Evolutionary conservation across 148 eudicot species (phyloP).

Genomic region (Persicaria tinctoria): DNA sequence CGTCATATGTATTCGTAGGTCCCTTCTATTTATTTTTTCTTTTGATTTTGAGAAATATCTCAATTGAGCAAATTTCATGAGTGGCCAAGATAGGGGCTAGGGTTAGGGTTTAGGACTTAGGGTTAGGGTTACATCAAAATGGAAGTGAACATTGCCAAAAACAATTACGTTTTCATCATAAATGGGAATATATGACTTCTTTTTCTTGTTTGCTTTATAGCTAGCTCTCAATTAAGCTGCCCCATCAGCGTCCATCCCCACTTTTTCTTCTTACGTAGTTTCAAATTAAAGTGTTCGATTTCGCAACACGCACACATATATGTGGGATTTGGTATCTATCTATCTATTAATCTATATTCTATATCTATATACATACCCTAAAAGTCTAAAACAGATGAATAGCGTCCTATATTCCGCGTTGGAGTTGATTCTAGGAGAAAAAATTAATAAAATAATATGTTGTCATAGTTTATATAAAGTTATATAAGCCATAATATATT

Average conservation of each 20-base stretch:
- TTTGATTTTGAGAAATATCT: not conserved
- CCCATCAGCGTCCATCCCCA: not conserved
- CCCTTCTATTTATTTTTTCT: not conserved
- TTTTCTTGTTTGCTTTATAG: not conserved
- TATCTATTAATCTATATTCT: too few species aligned
- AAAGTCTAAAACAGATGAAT: too few species aligned
- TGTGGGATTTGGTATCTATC: not conserved
- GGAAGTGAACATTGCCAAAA: not conserved
- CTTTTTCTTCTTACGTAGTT: not conserved
- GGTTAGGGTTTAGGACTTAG: not conserved
- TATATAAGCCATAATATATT: too few species aligned
- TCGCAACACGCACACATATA: not conserved
- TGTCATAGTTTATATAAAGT: too few species aligned
- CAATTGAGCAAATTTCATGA: not conserved
- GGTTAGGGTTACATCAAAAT: conserved; percentile 7
- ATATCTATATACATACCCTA: too few species aligned
- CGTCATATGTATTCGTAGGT: not conserved
- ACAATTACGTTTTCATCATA: conserved; percentile 2
- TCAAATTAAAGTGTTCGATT: conserved; percentile 1
- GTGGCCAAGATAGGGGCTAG: not conserved
- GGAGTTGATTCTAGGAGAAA: too few species aligned
- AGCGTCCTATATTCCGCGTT: too few species aligned
- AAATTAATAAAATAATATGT: too few species aligned
- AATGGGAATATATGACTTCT: not conserved
- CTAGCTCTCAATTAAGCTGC: not conserved